phyloP scores from a whole-genome alignment of 2,329 filamentous ascomycete genomes.

The Fusarium keratoplasticum region DNA sequence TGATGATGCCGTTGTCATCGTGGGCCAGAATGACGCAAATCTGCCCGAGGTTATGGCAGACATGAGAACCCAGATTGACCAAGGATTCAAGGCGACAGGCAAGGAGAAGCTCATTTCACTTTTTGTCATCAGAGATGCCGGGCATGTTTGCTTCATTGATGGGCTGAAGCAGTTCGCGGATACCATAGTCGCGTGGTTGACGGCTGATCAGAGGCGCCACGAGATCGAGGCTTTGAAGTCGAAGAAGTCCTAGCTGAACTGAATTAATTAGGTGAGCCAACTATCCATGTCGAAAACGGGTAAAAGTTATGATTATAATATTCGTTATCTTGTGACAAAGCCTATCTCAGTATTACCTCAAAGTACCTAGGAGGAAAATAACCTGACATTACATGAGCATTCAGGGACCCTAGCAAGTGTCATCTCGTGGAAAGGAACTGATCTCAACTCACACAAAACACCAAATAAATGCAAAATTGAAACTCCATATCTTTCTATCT shows the following conservation, averaged over 20 bases:
- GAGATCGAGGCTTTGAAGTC: not conserved
- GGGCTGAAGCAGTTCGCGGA: constrained; percentile 47
- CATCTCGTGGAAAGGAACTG: not conserved
- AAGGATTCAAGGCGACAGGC: constrained; percentile 44
- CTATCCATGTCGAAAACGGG: not conserved
- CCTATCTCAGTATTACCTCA: not conserved
- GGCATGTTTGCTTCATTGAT: constrained; percentile 55
- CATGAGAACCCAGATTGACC: constrained; percentile 51
- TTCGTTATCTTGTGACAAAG: not conserved
- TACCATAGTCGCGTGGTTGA: constrained; percentile 20
- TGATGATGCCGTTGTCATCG: constrained; percentile 52
- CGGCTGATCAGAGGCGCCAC: not conserved
- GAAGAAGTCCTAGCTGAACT: not conserved
- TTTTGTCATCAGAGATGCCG: constrained; percentile 50
- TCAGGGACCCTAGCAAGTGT: not conserved
- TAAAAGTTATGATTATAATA: not conserved
- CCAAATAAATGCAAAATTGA: not conserved
- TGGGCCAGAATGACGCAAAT: constrained; percentile 57
- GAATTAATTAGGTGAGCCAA: not conserved
- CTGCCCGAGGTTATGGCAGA: constrained; percentile 53
- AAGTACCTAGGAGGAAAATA: not conserved
- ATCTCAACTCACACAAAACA: not conserved
- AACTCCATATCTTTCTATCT: not conserved
- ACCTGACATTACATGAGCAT: too few species aligned
- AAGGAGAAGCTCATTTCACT: constrained; percentile 46